These are phyloP conservation scores for Venturia carpophila DNA, from an alignment of 2,329 filamentous ascomycete species.

Conservation along the genomic window DNA sequence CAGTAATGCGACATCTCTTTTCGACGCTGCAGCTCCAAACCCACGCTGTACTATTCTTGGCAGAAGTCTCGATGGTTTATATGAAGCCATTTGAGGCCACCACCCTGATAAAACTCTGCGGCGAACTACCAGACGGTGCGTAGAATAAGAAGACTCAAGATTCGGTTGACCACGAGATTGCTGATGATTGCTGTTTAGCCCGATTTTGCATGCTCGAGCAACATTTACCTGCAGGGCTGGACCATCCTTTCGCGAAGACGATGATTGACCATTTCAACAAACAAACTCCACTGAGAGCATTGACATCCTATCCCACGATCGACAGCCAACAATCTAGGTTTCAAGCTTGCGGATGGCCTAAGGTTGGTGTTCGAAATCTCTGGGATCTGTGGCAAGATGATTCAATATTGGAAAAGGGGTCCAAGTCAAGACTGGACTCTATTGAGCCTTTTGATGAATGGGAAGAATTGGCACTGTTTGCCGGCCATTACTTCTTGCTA, in stretches of 20 bases:
- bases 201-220: slow-evolving; percentile 85
- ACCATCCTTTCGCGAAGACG: slow-evolving; percentile 76
- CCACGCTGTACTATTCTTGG: slow-evolving; percentile 67
- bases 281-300: slow-evolving; percentile 67
- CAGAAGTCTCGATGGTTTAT: slow-evolving; percentile 86
- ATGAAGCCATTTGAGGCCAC: slow-evolving; percentile 71
- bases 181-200: slow-evolving; percentile 37
- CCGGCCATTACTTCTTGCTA: slow-evolving; percentile 75
- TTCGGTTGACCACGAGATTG: slow-evolving; percentile 5
- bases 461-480: slow-evolving; percentile 87
- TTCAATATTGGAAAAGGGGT: slow-evolving; percentile 46
- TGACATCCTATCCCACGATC: slow-evolving; percentile 60
- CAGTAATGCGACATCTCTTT: slow-evolving; percentile 51
- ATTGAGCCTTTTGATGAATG: slow-evolving; percentile 92
- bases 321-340: slow-evolving; percentile 63
- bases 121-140: slow-evolving; percentile 56
- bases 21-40: slow-evolving; percentile 50
- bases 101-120: slow-evolving; percentile 47
- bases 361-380: slow-evolving; percentile 57
- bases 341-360: slow-evolving; percentile 56
- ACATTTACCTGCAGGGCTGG: slow-evolving; percentile 66
- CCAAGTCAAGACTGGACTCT: slow-evolving; percentile 56
- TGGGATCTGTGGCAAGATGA: slow-evolving; percentile 74
- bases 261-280: slow-evolving; percentile 83
- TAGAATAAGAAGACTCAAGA: slow-evolving; percentile 17